Evolutionary conservation across 1,284 basidiomycete genomes (phyloP).

Genomic region (Ceratobasidium sp.): DNA sequence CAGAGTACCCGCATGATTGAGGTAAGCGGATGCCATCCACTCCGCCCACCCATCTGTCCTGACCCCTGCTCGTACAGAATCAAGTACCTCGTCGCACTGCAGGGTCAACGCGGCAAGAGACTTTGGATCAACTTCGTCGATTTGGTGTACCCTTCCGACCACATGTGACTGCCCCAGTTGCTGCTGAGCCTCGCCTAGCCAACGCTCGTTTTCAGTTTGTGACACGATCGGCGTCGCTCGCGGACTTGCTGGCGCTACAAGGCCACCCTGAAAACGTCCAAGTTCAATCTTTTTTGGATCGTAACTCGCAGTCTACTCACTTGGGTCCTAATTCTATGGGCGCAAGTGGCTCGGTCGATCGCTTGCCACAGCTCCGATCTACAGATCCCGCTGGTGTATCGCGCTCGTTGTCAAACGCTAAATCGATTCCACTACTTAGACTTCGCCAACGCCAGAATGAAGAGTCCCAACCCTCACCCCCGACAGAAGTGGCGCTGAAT

Average conservation of each 20-base stretch:
- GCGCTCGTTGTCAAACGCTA: conserved; percentile 12
- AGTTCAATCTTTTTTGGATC: not conserved
- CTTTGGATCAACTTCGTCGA: conserved; percentile 35
- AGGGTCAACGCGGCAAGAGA: conserved; percentile 3
- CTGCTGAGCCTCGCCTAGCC: not conserved
- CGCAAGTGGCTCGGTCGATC: not conserved
- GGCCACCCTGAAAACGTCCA: not conserved
- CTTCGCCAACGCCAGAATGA: conserved; percentile 26
- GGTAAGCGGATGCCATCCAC: not conserved
- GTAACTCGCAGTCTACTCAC: not conserved
- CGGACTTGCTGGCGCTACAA: conserved; percentile 1
- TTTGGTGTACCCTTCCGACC: conserved; percentile 34
- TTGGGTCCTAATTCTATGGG: not conserved
- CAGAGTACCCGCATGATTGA: not conserved
- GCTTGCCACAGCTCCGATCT: not conserved
- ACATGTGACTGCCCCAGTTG: not conserved
- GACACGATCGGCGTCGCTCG: not conserved
- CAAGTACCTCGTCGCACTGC: not conserved
- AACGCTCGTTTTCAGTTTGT: not conserved
- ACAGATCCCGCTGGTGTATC: not conserved
- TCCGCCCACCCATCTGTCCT: not conserved
- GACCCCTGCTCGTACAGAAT: not conserved
- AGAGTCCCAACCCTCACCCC: not conserved
- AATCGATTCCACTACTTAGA: conserved; percentile 32
- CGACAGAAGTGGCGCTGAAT: too few relatives aligned